Conservation (phyloP, 1,139 yeast genomes). For the Kurtzmaniella quercitrusa region DNA sequence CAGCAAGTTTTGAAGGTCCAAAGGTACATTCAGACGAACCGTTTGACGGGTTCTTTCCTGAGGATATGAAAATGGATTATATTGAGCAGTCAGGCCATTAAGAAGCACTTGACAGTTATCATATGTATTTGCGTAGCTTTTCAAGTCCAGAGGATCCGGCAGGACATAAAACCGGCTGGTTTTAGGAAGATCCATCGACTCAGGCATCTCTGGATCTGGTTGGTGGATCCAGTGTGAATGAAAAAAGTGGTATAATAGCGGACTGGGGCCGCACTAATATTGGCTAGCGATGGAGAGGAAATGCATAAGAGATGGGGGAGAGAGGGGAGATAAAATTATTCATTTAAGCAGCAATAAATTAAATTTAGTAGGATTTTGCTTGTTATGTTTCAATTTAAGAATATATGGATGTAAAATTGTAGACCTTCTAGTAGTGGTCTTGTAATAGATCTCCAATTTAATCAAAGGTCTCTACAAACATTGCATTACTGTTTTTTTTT, state of each 20-base stretch:
- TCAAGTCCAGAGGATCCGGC: slow-evolving; percentile 26
- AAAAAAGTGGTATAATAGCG: not conserved
- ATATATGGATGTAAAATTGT: too few species aligned
- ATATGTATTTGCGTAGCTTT: slow-evolving; percentile 17
- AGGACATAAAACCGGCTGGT: slow-evolving; percentile 34
- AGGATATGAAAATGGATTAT: slow-evolving; percentile 40
- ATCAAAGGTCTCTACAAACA: too few species aligned
- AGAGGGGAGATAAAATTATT: too few species aligned
- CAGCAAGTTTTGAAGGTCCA: slow-evolving; percentile 31
- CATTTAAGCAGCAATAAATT: too few species aligned
- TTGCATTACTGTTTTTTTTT: too few species aligned
- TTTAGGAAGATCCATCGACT: slow-evolving; percentile 24
- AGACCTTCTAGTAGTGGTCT: too few species aligned
- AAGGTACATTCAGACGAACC: slow-evolving; percentile 36
- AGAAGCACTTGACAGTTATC: slow-evolving; percentile 19
- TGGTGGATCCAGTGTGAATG: slow-evolving; percentile 1
- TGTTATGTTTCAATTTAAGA: too few species aligned
- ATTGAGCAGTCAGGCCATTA: slow-evolving; percentile 29
- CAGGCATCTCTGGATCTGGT: slow-evolving; percentile 9
- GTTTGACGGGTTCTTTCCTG: slow-evolving; percentile 40
- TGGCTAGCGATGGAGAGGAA: not conserved
- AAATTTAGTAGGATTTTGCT: too few species aligned
- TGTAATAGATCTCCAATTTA: too few species aligned
- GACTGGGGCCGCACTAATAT: slow-evolving; percentile 1
- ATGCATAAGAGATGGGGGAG: not conserved